Evolutionary conservation across 2,329 filamentous ascomycete genomes (phyloP), one percentile per base, ranked within the genome.

Genomic region (Catunica adiposa): DNA sequence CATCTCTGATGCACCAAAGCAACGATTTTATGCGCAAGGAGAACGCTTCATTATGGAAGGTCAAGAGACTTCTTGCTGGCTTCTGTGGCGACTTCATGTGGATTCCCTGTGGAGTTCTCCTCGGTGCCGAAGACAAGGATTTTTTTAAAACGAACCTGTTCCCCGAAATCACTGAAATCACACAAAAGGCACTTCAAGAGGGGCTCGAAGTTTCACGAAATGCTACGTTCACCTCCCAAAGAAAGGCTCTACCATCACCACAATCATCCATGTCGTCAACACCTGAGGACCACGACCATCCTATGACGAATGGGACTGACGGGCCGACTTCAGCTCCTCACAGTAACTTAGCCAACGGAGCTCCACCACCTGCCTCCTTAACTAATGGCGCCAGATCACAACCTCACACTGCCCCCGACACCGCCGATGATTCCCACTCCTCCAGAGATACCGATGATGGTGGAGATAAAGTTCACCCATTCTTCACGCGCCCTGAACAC

Each of bases 21-120:
- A 77, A 79, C 61, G 74, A 78, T 56, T 82, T 86, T 61, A 79
- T 87, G 71, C 80, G 86, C 57, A 83, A 84, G 64, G 87, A 92
- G 65, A 84, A 84, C 60, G 72, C 73, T 25, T 80, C 82, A 3
- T 70, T 90, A 9, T 86, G 83, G 78, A 80, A 79, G 62, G 81
- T 87, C 50, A 87, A 87, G 64, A 79, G 83, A 61, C 69, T 92
- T 53, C 74, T 87, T 61, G 84, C 83, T 31, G 78, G 79, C 60
- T 73, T 92, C 7, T 80, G 84, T 51, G 87, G 87, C 31, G 87
- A 94, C 65, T 78, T 82, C 60, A 80, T 78, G 14, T 83, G 80
- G 80, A 74, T 76, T 47, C 79, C 79, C 6, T 82, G 79, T 63
- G 73, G 74, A 50, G 69, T 72, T 60, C 76, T 83, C 68, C 68